Percentiles rank a stretch among this genome's conserved stretches.
Evolutionary conservation across 768 basidiomycete genomes (phyloP).

Genomic region (Dentipellis fragilis): DNA sequence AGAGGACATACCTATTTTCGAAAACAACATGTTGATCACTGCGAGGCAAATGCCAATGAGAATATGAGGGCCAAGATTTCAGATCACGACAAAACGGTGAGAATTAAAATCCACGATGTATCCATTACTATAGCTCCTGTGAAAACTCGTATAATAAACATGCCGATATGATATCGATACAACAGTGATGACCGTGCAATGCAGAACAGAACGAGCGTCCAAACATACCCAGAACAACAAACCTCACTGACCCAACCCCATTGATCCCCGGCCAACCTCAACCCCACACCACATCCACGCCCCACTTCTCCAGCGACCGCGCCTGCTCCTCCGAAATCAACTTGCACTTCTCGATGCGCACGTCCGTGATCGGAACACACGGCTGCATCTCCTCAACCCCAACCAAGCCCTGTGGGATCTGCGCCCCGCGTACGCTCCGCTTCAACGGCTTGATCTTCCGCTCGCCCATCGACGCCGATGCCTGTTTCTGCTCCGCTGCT

Average conservation of each 20-base stretch:
- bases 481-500: neutral
- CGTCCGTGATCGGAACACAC: neutral
- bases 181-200: too few species aligned
- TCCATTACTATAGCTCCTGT: too few species aligned
- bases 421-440: neutral
- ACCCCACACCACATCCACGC: neutral
- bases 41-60: too few species aligned
- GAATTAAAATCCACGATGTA: too few species aligned
- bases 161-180: too few species aligned
- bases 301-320: constrained; percentile 2
- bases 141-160: too few species aligned
- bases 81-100: too few species aligned
- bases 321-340: constrained; percentile 1
- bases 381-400: neutral
- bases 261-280: neutral
- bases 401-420: neutral
- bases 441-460: neutral
- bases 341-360: neutral
- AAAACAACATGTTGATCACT: too few species aligned
- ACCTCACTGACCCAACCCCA: neutral
- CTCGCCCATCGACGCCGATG: neutral
- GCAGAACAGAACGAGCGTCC: too few species aligned
- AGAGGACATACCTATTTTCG: too few species aligned
- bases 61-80: too few species aligned
- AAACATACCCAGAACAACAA: too few species aligned